Conservation (phyloP, 345 rosid genomes). For the Salix koriyanagi region DNA sequence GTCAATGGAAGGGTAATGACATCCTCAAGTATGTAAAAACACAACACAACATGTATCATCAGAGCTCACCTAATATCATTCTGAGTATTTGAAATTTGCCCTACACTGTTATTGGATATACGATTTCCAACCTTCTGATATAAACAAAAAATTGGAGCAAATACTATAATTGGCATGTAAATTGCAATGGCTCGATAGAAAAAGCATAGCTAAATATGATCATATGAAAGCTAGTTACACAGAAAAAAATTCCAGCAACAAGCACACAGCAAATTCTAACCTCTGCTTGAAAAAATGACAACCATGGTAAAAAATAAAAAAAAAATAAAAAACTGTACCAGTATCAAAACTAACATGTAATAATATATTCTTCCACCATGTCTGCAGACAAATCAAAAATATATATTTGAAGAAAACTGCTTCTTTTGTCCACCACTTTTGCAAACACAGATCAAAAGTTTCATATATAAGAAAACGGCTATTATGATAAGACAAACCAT, state of each 20-base stretch:
- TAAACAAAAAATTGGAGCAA: constrained; percentile 19
- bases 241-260: not conserved
- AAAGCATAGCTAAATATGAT: not conserved
- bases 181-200: not conserved
- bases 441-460: not conserved
- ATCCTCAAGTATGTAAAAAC: not conserved
- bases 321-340: not conserved
- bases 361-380: not conserved
- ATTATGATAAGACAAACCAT: not conserved
- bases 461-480: not conserved
- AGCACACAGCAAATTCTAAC: not conserved
- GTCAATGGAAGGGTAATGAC: not conserved
- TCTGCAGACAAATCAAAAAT: too few relatives aligned
- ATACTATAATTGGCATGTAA: constrained; percentile 1
- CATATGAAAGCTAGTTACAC: not conserved
- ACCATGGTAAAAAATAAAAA: not conserved
- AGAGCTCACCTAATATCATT: constrained; percentile 32
- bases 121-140: constrained; percentile 30
- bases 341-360: not conserved
- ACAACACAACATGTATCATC: not conserved
- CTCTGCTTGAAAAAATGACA: not conserved
- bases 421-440: too few relatives aligned
- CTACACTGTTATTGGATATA: constrained; percentile 28
- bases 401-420: too few relatives aligned
- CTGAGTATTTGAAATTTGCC: constrained; percentile 19